Conservation (phyloP, 176 grass and related monocot species). For the Triticum monococcum region DNA sequence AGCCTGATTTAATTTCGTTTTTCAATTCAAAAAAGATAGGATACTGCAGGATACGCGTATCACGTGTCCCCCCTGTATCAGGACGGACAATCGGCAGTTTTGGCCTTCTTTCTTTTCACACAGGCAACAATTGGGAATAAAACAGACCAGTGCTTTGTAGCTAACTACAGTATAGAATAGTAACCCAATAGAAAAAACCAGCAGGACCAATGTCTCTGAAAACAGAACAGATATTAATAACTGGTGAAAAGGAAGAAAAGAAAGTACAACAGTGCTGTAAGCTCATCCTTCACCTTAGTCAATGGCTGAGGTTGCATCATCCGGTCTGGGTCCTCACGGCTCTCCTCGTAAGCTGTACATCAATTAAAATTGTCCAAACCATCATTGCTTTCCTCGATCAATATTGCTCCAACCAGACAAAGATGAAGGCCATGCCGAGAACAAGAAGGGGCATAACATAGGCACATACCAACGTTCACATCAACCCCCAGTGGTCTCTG, state of each 20-base stretch:
- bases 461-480: slow-evolving; percentile 85
- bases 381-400: slow-evolving; percentile 12
- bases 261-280: background rate
- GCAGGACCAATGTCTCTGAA: background rate
- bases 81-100: no score
- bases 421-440: background rate
- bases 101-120: no score
- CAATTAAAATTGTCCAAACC: slow-evolving; percentile 7
- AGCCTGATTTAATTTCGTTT: no score
- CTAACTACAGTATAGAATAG: background rate
- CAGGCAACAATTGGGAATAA: no score
- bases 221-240: background rate
- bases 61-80: no score
- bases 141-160: no score
- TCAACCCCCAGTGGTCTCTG: slow-evolving; percentile 80
- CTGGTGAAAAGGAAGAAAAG: background rate
- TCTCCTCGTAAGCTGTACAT: slow-evolving; percentile 78
- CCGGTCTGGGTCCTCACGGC: slow-evolving; percentile 72
- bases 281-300: slow-evolving; percentile 66
- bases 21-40: no score
- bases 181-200: background rate
- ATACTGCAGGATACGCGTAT: no score
- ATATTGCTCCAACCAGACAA: background rate
- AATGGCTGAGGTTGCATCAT: slow-evolving; percentile 46
- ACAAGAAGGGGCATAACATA: slow-evolving; percentile 3